Evolutionary conservation across 2,329 filamentous ascomycete species (phyloP), one percentile per base, ranked within the genome.

Genomic region (Fusarium palustre): DNA sequence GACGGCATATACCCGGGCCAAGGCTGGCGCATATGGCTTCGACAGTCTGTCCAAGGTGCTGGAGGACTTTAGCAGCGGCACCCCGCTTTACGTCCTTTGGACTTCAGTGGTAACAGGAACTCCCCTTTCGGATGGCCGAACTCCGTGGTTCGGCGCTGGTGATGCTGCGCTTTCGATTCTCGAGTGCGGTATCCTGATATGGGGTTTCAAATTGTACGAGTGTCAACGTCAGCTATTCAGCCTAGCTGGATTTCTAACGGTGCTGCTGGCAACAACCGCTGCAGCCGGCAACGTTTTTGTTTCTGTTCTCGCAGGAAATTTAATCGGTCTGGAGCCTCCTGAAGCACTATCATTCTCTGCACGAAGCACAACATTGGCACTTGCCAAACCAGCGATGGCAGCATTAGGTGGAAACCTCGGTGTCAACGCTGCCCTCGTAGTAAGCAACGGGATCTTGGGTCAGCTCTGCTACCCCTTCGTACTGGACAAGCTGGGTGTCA

Each of bases 201-300:
- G 85, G 85, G 85, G 85, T 0, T 81, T 87, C 66, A 87, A 86
- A 74, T 77, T 87, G 5, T 85, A 82, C 68, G 83, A 85, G 65
- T 85, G 83, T 73, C 82, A 84, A 6, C 64, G 69, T 4, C 82
- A 84, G 50, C 77, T 87, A 2, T 78, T 83, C 46, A 85, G 82
- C 24, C 68, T 77, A 2, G 79, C 79, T 0, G 84, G 85, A 0
- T 38, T 82, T 7, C 74, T 80, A 3, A 80, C 81, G 0, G 66
- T 82, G 7, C 9, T 79, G 5, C 74, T 83, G 4, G 81, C 81
- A 12, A 64, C 77, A 1, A 48, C 73, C 1, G 75, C 79, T 0
- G 83, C 84, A 1, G 75, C 78, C 0, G 77, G 74, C 31, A 86
- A 85, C 55, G 78, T 85, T 18, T 80, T 81, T 13, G 63, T 81